A percentile compares a stretch with the other conserved stretches of the same genome.
Conservation (phyloP, 768 basidiomycete genomes). For the Lactarius deliciosus region DNA sequence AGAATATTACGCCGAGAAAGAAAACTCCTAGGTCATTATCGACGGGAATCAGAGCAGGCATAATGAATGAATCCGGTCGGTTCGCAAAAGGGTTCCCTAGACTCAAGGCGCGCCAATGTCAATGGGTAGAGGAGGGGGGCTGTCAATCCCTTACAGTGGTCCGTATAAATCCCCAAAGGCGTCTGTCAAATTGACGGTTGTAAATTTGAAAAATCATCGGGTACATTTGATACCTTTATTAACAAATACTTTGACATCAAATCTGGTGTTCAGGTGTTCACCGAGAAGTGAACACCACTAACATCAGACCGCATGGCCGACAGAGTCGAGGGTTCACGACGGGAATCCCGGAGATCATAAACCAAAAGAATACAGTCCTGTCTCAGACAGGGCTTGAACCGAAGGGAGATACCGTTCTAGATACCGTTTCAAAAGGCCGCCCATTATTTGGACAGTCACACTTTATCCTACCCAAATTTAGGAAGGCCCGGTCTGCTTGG, state of each 20-base stretch:
- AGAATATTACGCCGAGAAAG: slow-evolving; percentile 6
- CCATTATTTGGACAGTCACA: no score
- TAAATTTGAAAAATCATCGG: no score
- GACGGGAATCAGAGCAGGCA: slow-evolving; percentile 3
- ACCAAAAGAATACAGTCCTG: neutral
- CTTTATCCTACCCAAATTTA: no score
- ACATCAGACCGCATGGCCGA: neutral
- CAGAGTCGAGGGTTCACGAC: neutral
- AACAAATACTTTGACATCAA: no score
- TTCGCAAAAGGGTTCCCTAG: neutral
- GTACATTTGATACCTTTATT: no score
- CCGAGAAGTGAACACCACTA: neutral
- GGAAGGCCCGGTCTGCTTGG: no score
- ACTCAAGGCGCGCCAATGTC: neutral
- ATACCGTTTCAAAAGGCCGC: no score
- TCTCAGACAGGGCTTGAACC: neutral
- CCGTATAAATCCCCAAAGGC: neutral
- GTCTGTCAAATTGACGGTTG: neutral
- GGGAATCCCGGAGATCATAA: neutral
- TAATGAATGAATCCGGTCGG: neutral
- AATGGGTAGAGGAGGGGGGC: neutral
- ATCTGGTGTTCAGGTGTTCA: no score
- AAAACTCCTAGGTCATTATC: slow-evolving; percentile 1
- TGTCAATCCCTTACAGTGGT: neutral
- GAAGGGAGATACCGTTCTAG: neutral